phyloP scores from a whole-genome alignment of 257 asterid species.

The Linaria vulgaris region DNA sequence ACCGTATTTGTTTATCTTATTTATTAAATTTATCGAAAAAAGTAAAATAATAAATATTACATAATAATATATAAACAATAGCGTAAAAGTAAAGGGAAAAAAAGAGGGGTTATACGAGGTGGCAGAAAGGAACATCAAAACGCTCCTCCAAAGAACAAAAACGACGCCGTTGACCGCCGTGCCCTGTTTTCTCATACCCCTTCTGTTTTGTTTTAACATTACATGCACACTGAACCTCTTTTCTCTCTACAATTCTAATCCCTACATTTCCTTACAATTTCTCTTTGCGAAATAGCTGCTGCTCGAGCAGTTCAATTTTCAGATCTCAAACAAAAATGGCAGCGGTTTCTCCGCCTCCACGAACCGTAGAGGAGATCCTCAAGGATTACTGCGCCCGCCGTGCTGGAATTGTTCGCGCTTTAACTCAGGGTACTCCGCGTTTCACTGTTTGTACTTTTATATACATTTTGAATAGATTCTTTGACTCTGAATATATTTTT shows the following conservation, averaged over 20 bases:
- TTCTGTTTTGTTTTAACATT: no score
- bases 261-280: background rate
- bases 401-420: conserved; percentile 65
- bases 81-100: no score
- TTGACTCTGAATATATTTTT: no score
- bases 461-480: no score
- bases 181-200: background rate
- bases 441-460: no score
- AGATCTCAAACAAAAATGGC: conserved; percentile 52
- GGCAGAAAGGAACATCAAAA: background rate
- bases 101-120: no score
- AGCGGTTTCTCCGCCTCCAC: conserved; percentile 48
- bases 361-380: conserved; percentile 82
- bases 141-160: background rate
- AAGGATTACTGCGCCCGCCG: conserved; percentile 79
- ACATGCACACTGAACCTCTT: no score
- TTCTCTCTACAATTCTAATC: no score
- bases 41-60: no score
- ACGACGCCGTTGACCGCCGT: conserved; percentile 35
- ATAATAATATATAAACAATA: no score
- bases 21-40: no score
- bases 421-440: conserved; percentile 63
- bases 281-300: conserved; percentile 31
- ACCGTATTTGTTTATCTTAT: no score
- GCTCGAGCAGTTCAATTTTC: conserved; percentile 20